Percentiles rank a stretch among this genome's conserved stretches.
Evolutionary conservation across 2,329 filamentous ascomycete genomes (phyloP).

Genomic region (Aureobasidium sp.): DNA sequence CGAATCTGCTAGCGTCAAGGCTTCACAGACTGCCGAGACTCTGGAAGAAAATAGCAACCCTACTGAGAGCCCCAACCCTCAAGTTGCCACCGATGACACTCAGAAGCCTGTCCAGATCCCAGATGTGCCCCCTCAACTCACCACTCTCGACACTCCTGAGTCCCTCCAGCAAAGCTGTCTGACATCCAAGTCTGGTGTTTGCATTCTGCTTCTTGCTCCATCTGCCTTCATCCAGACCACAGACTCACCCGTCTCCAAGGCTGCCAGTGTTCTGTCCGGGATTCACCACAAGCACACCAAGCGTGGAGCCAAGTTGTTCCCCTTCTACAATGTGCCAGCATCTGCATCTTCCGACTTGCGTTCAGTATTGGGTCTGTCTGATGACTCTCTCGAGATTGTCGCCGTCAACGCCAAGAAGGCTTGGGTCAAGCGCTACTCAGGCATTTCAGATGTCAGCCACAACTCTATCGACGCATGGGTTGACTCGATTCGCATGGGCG

Average conservation of each 20-base stretch:
- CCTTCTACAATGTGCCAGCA: slow-evolving; percentile 67
- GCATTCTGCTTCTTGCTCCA: slow-evolving; percentile 62
- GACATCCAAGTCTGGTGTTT: slow-evolving; percentile 67
- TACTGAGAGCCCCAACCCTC: slow-evolving; percentile 47
- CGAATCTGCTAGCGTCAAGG: slow-evolving; percentile 39
- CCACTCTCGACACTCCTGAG: slow-evolving; percentile 53
- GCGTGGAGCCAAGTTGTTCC: slow-evolving; percentile 63
- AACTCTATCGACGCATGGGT: slow-evolving; percentile 74
- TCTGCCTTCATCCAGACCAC: slow-evolving; percentile 34
- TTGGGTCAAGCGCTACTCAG: slow-evolving; percentile 75
- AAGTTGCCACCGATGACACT: slow-evolving; percentile 36
- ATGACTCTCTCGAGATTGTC: slow-evolving; percentile 59
- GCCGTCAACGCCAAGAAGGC: slow-evolving; percentile 75
- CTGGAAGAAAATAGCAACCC: slow-evolving; percentile 41
- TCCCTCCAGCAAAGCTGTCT: slow-evolving; percentile 66
- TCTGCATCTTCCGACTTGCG: slow-evolving; percentile 44
- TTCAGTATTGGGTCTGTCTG: slow-evolving; percentile 52
- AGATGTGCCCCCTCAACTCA: slow-evolving; percentile 52
- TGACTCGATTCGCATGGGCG: slow-evolving; percentile 82
- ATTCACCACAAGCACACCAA: slow-evolving; percentile 67
- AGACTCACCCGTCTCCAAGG: slow-evolving; percentile 36
- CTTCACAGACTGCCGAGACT: slow-evolving; percentile 43
- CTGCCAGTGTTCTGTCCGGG: slow-evolving; percentile 57
- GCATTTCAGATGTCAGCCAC: slow-evolving; percentile 42
- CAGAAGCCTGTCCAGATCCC: slow-evolving; percentile 44